These are phyloP conservation scores for Cryoendolithus antarcticus DNA, from an alignment of 2,329 filamentous ascomycete species.

Conservation along the genomic window DNA sequence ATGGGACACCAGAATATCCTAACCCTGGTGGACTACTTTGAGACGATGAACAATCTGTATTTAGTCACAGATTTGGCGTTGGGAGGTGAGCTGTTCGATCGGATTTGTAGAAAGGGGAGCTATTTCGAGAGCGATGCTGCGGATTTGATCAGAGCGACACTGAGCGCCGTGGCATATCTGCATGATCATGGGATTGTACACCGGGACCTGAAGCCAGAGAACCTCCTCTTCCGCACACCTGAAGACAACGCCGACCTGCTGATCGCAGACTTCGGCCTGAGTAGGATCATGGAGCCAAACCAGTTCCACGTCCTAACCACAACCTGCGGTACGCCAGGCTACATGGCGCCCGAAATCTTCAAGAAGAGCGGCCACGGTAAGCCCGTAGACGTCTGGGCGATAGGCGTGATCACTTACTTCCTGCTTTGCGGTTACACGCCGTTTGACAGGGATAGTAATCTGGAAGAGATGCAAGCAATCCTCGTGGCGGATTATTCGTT, in stretches of 20 bases:
- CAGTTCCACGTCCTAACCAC: conserved; percentile 96
- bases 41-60: conserved; percentile 99
- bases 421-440: conserved; percentile 95
- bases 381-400: conserved; percentile 95
- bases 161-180: conserved; percentile 95
- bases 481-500: conserved; percentile 93
- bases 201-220: conserved; percentile 94
- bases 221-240: conserved; percentile 88
- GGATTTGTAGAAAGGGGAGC: conserved; percentile 94
- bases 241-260: conserved; percentile 95
- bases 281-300: conserved; percentile 96
- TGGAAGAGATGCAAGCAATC: conserved; percentile 99
- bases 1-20: conserved; percentile 98
- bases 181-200: conserved; percentile 98
- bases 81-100: conserved; percentile 92
- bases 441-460: conserved; percentile 91
- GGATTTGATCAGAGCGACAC: conserved; percentile 83
- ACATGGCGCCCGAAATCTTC: conserved; percentile 99
- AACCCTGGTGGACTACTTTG: conserved; percentile 96
- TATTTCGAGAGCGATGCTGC: conserved; percentile 97
- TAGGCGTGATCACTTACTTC: conserved; percentile 98
- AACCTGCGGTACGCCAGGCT: conserved; percentile 92
- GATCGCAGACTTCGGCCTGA: conserved; percentile 93
- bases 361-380: conserved; percentile 98
- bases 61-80: conserved; percentile 93